Percentiles rank a stretch among this genome's conserved stretches.
phyloP scores from a whole-genome alignment of 23 red algal species.

The Agarophyton chilense region DNA sequence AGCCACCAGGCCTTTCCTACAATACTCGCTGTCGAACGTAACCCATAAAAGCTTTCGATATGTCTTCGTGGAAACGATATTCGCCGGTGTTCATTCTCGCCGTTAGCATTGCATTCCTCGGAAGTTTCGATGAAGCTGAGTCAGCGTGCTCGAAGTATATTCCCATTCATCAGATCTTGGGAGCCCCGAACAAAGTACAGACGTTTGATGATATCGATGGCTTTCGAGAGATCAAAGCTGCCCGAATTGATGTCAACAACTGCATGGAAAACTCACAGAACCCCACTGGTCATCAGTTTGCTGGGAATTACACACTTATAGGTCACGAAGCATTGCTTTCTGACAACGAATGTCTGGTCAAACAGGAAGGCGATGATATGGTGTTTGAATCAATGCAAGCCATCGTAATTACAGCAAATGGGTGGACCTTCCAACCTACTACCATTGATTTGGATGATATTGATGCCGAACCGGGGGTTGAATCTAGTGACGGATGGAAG shows the following conservation, averaged over 20 bases:
- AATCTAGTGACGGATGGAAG: constrained; percentile 37
- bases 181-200: constrained; percentile 41
- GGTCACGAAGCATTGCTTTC: constrained; percentile 29
- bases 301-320: constrained; percentile 52
- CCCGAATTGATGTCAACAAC: constrained; percentile 36
- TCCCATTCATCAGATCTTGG: constrained; percentile 45
- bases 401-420: constrained; percentile 55
- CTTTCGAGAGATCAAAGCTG: constrained; percentile 49
- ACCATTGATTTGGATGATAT: constrained; percentile 66
- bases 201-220: constrained; percentile 42
- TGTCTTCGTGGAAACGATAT: background rate
- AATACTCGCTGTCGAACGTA: background rate
- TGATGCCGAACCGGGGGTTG: constrained; percentile 43
- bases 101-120: background rate
- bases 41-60: background rate
- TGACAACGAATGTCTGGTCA: constrained; percentile 39
- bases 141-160: constrained; percentile 27
- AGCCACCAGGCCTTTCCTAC: background rate
- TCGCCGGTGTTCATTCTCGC: background rate
- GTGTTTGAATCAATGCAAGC: constrained; percentile 63
- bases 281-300: constrained; percentile 51
- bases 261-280: constrained; percentile 33
- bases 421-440: constrained; percentile 43
- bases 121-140: background rate
- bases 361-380: background rate